phyloP scores from a whole-genome alignment of 1,139 yeast genomes.

The Torulaspora globosa region DNA sequence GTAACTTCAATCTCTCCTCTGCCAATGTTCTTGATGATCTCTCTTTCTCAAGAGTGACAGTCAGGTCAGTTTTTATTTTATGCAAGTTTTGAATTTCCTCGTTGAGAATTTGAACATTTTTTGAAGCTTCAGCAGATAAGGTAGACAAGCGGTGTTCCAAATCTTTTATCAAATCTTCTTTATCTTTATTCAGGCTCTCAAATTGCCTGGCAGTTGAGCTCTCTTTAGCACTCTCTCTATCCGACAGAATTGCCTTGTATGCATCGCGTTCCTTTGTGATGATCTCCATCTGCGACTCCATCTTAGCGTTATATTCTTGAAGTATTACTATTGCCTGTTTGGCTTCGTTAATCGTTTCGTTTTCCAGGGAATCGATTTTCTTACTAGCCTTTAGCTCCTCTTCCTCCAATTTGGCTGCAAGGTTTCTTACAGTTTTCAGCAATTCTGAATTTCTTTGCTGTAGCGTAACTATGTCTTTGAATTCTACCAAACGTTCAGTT shows the following conservation, averaged over 20 bases:
- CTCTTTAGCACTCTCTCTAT: not conserved
- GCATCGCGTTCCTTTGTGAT: slow-evolving; percentile 26
- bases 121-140: slow-evolving; percentile 42
- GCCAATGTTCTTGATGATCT: slow-evolving; percentile 45
- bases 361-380: slow-evolving; percentile 47
- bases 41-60: slow-evolving; percentile 45
- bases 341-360: slow-evolving; percentile 67
- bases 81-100: slow-evolving; percentile 39
- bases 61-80: slow-evolving; percentile 51
- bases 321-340: slow-evolving; percentile 67
- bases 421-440: slow-evolving; percentile 58
- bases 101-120: slow-evolving; percentile 42
- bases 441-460: slow-evolving; percentile 72
- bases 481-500: slow-evolving; percentile 66
- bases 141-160: slow-evolving; percentile 38
- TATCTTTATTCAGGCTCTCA: slow-evolving; percentile 10
- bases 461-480: slow-evolving; percentile 61
- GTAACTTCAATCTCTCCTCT: slow-evolving; percentile 43
- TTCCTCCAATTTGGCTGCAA: slow-evolving; percentile 64
- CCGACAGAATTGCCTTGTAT: slow-evolving; percentile 12
- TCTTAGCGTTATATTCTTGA: slow-evolving; percentile 55
- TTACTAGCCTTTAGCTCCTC: slow-evolving; percentile 42
- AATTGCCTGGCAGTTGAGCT: not conserved
- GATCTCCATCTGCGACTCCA: slow-evolving; percentile 27
- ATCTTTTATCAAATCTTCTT: slow-evolving; percentile 32